phyloP scores from a whole-genome alignment of 2,329 filamentous ascomycete species.

The Arachnomyces sp. region DNA sequence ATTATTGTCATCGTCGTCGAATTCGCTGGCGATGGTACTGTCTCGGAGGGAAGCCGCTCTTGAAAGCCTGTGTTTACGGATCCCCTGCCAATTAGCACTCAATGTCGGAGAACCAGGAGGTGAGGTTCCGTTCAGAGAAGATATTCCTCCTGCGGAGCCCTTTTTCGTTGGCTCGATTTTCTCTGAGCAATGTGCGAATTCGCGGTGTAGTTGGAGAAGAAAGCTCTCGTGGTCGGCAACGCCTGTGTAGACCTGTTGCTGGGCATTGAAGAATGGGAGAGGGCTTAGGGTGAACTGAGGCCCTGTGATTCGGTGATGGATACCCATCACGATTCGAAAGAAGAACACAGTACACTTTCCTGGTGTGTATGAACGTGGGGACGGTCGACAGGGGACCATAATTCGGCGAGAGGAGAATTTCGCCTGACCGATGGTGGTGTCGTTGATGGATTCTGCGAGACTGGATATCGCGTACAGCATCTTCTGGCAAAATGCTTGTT shows the following conservation, averaged over 20 bases:
- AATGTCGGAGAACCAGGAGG: not conserved
- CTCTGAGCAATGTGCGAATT: constrained; percentile 41
- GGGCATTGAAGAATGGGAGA: constrained; percentile 56
- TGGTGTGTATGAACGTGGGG: constrained; percentile 19
- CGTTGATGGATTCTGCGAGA: constrained; percentile 32
- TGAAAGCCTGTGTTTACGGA: constrained; percentile 7
- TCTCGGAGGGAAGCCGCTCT: not conserved
- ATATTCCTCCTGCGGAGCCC: constrained; percentile 17
- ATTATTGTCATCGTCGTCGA: not conserved
- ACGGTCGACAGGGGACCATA: constrained; percentile 26
- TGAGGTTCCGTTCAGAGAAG: constrained; percentile 11
- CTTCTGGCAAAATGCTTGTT: constrained; percentile 36
- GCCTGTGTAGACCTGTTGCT: constrained; percentile 53
- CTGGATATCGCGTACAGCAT: constrained; percentile 34
- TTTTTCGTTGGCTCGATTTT: constrained; percentile 12
- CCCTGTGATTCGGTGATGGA: constrained; percentile 47
- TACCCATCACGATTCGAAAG: constrained; percentile 55
- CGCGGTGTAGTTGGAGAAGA: constrained; percentile 51
- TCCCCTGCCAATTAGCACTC: constrained; percentile 18
- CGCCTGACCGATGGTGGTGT: constrained; percentile 35
- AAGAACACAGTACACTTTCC: constrained; percentile 40
- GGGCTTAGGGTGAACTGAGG: constrained; percentile 52
- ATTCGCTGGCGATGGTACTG: constrained; percentile 1
- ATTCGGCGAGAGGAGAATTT: constrained; percentile 31
- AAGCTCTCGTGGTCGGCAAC: constrained; percentile 52